Base-by-base conservation (phyloP, 352 stramenopile genomes). In the Pythium periplocum region DNA sequence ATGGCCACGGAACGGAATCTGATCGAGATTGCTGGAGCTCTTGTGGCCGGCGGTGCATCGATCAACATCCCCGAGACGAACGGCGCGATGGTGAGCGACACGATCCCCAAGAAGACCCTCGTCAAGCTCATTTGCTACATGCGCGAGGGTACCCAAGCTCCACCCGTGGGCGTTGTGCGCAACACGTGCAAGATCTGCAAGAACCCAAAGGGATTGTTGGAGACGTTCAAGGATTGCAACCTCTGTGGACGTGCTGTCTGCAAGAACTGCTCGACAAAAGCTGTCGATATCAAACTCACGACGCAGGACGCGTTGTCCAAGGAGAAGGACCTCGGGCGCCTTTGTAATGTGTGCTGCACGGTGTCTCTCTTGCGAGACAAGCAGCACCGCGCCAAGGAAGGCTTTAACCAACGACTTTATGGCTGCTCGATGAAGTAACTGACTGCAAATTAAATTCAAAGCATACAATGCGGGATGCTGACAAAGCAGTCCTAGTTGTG, bases 111-210 rank as follows among this genome's bases (percentile, higher is more conserved):
- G 60, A 90, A 94, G 62, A 57, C 71, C 54, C 74, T 94, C 43
- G 66, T 94, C 39, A 76, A 79, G 58, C 71, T 94, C 44, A 81
- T 87, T 56, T 86, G 71, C 32, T 83, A 69, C 56, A 94, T 94
- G 83, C 69, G 72, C 26, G 79, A 94, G 54, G 83, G 83, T 45
- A 79, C 75, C 33, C 79, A 92, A 53, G 64, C 71, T 4, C 59
- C 75, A n/a, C 76, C 83, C 3, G 53, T 74, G 1, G 69, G 73
- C 30, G 70, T 84, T 43, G 62, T 72, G 48, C 81, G 77, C 33
- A 80, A 75, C 38, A 73, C 58, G 40, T 93, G 83, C 77, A 90
- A 94, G 69, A 78, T 92, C 44, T 94, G 83, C 65, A 89, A 89
- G 61, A 75, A 83, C 39, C 75, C 81, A 2, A 88, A 87, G 52